A percentile compares a stretch with the other conserved stretches of the same genome.
These are phyloP conservation scores for Saksenaea vasiformis DNA, from an alignment of 371 early-diverging fungal species.

Conservation along the genomic window DNA sequence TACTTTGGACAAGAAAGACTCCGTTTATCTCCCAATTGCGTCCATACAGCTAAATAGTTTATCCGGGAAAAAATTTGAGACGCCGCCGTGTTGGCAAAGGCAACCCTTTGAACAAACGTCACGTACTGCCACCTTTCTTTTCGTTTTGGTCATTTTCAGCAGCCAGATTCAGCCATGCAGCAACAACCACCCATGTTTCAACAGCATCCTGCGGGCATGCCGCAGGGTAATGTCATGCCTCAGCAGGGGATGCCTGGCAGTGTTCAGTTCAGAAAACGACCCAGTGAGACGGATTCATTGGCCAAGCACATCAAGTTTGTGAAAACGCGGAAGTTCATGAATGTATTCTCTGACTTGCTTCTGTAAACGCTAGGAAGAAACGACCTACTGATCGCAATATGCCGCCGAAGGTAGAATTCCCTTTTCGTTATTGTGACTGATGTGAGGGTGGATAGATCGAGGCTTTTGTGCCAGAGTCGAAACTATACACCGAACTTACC, in stretches of 20 bases:
- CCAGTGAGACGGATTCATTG: constrained; percentile 38
- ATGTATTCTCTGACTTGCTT: neutral
- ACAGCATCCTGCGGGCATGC: constrained; percentile 28
- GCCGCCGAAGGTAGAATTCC: constrained; percentile 52
- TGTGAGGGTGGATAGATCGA: constrained; percentile 62
- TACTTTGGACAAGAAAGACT: too few relatives aligned
- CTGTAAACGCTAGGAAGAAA: constrained; percentile 43
- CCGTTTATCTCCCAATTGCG: too few relatives aligned
- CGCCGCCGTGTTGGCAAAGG: too few relatives aligned
- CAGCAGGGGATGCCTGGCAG: constrained; percentile 20
- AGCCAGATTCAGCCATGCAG: constrained; percentile 9
- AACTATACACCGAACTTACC: constrained; percentile 80
- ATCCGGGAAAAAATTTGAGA: too few relatives aligned
- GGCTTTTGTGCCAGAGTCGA: constrained; percentile 89
- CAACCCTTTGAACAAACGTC: too few relatives aligned
- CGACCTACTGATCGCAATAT: constrained; percentile 63
- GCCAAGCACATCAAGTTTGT: constrained; percentile 45
- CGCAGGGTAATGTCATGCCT: constrained; percentile 22
- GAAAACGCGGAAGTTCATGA: neutral
- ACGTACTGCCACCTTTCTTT: too few relatives aligned
- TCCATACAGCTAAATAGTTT: too few relatives aligned
- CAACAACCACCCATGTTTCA: constrained; percentile 31
- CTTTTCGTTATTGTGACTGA: neutral
- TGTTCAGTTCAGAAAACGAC: constrained; percentile 38
- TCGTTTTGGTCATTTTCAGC: too few relatives aligned